These are phyloP conservation scores for Chrysanthemum makinoi DNA, from an alignment of 129 eudicot species.

Conservation along the genomic window DNA sequence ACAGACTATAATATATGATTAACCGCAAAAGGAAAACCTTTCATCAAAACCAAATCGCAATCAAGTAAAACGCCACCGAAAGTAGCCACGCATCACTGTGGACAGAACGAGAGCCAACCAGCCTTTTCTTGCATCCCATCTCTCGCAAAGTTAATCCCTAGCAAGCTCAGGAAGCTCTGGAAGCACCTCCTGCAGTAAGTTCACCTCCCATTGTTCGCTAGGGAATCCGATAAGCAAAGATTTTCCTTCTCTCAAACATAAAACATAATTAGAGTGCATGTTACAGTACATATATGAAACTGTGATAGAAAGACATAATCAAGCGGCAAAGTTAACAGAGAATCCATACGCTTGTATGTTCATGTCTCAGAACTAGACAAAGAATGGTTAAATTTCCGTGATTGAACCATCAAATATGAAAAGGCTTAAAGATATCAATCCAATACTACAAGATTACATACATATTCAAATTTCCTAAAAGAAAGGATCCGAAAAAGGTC, in stretches of 20 bases:
- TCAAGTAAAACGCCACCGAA: slow-evolving; percentile 86
- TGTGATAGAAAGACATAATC: not conserved
- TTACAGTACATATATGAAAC: not conserved
- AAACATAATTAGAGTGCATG: too few species aligned
- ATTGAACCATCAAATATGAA: too few species aligned
- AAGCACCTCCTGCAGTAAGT: slow-evolving; percentile 87
- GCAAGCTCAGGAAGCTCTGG: slow-evolving; percentile 88
- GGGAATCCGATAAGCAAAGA: slow-evolving; percentile 82
- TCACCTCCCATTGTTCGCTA: slow-evolving; percentile 80
- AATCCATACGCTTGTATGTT: not conserved
- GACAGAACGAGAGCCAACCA: slow-evolving; percentile 92
- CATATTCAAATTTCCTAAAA: too few species aligned
- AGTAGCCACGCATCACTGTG: slow-evolving; percentile 83
- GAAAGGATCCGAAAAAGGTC: too few species aligned
- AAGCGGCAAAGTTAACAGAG: not conserved
- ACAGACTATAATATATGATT: not conserved
- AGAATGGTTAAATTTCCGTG: too few species aligned
- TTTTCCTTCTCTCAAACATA: slow-evolving; percentile 72
- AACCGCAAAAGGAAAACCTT: slow-evolving; percentile 40
- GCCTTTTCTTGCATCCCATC: slow-evolving; percentile 86
- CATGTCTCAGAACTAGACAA: too few species aligned
- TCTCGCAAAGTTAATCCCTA: slow-evolving; percentile 85
- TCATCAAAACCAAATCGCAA: slow-evolving; percentile 83
- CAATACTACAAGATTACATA: too few species aligned
- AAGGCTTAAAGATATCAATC: too few species aligned